Base-by-base conservation (phyloP, 129 eudicot species). In the Centrapalus pauciflorus region DNA sequence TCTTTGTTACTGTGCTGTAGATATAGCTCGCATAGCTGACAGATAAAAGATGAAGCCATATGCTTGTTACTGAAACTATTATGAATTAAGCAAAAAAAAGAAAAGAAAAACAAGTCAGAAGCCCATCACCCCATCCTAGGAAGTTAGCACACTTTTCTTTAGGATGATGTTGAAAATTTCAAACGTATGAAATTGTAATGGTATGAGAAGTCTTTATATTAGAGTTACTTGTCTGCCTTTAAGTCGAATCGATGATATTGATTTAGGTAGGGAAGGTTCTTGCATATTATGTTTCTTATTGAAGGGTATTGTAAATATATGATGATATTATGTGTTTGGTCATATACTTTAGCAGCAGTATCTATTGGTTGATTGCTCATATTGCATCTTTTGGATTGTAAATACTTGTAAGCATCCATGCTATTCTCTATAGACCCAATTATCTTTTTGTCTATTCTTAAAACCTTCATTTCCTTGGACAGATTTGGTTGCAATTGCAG, bases 401-500 rank as follows among this genome's bases (percentile, higher is more conserved):
- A n/a, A 26, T 62, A 14, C 20, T 12, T 40, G 68, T 37, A 24
- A 62, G 7, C 7, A 17, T 30, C 8, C 16, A 37, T 25, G 35
- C 38, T 14, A 59, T 17, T 7, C 30, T 29, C n/a, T 1, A 7
- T 33, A 67, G 21, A 23, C 23, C 23, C 13, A 10, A 38, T 21
- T 16, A 5, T 38, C 52, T 62, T 41, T 1, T 17, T 1, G 2
- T 61, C 12, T 20, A 10, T 61, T 37, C 11, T 62, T 62, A 52
- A 4, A 19, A 23, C 7, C 30, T 24, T 67, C 4, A 9, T 58
- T 32, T 57, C 26, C 51, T 66, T 20, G 21, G 17, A 73, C 86
- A 91, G 97, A 91, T 73, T 66, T 91, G 76, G 86, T 87, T 35
- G 76, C 79, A 21, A 91, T 91, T 43, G 85, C 84, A 21, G 96